Evolutionary conservation across 2,329 filamentous ascomycete genomes (phyloP).

Genomic region (Macroventuria anomochaeta): DNA sequence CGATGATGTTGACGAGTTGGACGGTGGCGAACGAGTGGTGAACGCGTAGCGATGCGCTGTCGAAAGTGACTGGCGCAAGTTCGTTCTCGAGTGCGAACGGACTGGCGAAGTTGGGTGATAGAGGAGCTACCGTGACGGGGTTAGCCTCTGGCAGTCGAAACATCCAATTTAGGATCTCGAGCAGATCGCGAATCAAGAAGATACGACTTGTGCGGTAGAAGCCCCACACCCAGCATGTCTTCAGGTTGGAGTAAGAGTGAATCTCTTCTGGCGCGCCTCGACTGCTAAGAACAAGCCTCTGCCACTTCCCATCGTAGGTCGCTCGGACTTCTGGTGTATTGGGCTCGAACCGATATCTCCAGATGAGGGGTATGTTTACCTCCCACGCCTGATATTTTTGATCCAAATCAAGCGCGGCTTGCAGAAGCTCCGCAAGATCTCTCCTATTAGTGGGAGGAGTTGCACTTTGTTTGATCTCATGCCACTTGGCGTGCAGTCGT

Average conservation of each 20-base stretch:
- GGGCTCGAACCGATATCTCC: constrained; percentile 28
- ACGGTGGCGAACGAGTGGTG: constrained; percentile 29
- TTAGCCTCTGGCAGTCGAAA: constrained; percentile 29
- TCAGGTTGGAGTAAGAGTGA: constrained; percentile 32
- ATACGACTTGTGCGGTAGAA: constrained; percentile 41
- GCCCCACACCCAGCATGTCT: constrained; percentile 36
- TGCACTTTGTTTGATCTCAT: constrained; percentile 29
- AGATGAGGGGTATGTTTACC: constrained; percentile 20
- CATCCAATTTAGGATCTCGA: constrained; percentile 44
- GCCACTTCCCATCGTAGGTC: constrained; percentile 32
- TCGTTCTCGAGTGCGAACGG: constrained; percentile 12
- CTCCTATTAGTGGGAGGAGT: constrained; percentile 25
- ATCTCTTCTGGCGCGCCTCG: constrained; percentile 38
- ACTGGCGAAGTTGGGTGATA: constrained; percentile 7
- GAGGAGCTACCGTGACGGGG: background rate
- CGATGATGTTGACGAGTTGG: constrained; percentile 31
- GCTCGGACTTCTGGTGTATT: constrained; percentile 33
- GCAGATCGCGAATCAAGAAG: constrained; percentile 35
- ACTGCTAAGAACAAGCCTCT: constrained; percentile 29
- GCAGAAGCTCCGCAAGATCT: constrained; percentile 30
- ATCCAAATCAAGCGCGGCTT: constrained; percentile 34
- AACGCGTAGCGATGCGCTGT: constrained; percentile 22
- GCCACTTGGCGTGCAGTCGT: constrained; percentile 37
- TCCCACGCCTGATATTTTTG: constrained; percentile 39
- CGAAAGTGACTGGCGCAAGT: constrained; percentile 10